Conservation (phyloP, 2,329 filamentous ascomycete genomes). For the Bipolaris cookei region DNA sequence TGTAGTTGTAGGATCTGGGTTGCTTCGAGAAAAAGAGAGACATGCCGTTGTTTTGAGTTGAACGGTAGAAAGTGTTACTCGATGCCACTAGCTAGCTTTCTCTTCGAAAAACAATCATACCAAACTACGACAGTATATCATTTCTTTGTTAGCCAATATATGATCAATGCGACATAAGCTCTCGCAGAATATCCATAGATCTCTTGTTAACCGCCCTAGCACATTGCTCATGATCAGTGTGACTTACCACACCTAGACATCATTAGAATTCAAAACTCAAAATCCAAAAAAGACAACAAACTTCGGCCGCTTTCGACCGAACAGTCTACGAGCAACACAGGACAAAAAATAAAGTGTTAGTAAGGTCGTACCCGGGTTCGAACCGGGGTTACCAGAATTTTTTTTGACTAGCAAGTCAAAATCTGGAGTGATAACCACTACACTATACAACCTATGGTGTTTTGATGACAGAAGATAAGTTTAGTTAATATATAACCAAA, state of each 20-base stretch:
- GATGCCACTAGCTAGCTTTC: neutral
- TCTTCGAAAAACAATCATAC: neutral
- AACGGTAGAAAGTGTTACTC: too few species aligned
- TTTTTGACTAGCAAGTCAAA: conserved; percentile 10
- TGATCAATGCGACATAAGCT: neutral
- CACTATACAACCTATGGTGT: conserved; percentile 14
- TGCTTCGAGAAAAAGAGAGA: neutral
- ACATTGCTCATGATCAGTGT: too few species aligned
- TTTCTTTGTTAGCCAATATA: neutral
- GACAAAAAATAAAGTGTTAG: too few species aligned
- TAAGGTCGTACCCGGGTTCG: too few species aligned
- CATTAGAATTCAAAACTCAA: too few species aligned
- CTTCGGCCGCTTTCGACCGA: too few species aligned
- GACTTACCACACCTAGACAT: too few species aligned
- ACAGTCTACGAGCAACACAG: too few species aligned
- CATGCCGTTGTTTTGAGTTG: neutral
- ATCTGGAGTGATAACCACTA: conserved; percentile 24
- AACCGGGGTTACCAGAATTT: conserved; percentile 20
- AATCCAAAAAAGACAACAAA: too few species aligned
- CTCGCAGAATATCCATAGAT: neutral
- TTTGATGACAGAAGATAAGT: neutral
- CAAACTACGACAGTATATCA: too few species aligned
- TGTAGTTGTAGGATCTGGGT: neutral
- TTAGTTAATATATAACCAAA: neutral
- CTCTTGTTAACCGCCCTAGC: neutral